Evolutionary conservation across 2,329 filamentous ascomycete genomes (phyloP).

Genomic region (Cytospora mali): DNA sequence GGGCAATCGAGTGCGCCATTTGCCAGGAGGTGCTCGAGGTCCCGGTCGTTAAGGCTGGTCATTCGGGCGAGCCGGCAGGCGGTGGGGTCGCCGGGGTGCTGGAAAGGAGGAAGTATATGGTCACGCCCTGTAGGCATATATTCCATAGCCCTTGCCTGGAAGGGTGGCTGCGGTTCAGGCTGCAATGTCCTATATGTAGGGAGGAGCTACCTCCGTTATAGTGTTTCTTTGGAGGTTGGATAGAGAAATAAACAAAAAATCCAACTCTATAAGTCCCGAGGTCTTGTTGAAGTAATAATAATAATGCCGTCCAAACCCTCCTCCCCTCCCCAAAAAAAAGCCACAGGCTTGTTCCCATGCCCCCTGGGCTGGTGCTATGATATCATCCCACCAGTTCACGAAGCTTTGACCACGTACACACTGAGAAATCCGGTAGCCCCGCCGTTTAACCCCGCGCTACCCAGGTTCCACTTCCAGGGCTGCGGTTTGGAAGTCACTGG

Average conservation of each 20-base stretch:
- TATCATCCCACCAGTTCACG: background rate
- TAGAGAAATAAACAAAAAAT: background rate
- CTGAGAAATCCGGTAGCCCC: background rate
- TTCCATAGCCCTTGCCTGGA: slow-evolving; percentile 92
- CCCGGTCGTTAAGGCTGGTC: slow-evolving; percentile 69
- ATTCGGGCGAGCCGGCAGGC: slow-evolving; percentile 47
- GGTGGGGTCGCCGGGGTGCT: slow-evolving; percentile 69
- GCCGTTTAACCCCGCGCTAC: background rate
- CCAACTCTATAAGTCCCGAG: background rate
- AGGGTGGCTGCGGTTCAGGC: slow-evolving; percentile 90
- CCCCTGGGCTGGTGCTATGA: too few species aligned
- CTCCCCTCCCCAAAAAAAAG: too few species aligned
- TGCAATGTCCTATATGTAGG: slow-evolving; percentile 94
- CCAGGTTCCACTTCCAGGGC: background rate
- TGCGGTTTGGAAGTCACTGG: slow-evolving; percentile 9
- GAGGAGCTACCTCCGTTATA: slow-evolving; percentile 85
- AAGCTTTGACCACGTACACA: background rate
- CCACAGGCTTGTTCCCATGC: too few species aligned
- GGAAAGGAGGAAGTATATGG: slow-evolving; percentile 87
- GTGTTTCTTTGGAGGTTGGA: slow-evolving; percentile 25
- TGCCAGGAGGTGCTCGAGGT: slow-evolving; percentile 92
- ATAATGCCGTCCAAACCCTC: too few species aligned
- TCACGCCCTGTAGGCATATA: slow-evolving; percentile 93
- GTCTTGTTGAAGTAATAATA: too few species aligned
- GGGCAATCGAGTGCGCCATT: slow-evolving; percentile 87